phyloP scores from a whole-genome alignment of 495 filamentous ascomycete genomes.

The Xylaria venustula region DNA sequence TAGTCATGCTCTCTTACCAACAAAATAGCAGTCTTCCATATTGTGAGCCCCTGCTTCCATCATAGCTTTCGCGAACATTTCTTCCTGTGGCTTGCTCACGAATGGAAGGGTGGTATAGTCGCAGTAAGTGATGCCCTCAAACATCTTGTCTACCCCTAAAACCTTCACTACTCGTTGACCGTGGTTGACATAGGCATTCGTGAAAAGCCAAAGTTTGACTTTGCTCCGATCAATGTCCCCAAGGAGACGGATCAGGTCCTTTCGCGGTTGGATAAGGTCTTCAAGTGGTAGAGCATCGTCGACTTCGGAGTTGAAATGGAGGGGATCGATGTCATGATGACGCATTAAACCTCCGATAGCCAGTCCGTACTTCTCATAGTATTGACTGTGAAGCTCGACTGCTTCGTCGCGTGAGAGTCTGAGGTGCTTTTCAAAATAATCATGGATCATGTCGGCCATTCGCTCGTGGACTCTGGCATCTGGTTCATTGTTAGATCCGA shows the following conservation, averaged over 20 bases:
- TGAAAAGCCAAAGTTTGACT: constrained; percentile 86
- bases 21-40: constrained; percentile 69
- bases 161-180: constrained; percentile 76
- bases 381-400: constrained; percentile 65
- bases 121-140: constrained; percentile 87
- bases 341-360: constrained; percentile 77
- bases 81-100: constrained; percentile 75
- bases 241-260: constrained; percentile 61
- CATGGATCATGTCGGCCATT: constrained; percentile 61
- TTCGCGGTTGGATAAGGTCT: constrained; percentile 43
- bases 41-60: constrained; percentile 57
- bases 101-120: constrained; percentile 68
- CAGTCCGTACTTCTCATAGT: constrained; percentile 79
- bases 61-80: constrained; percentile 78
- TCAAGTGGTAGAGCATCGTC: constrained; percentile 75
- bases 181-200: constrained; percentile 89
- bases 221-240: constrained; percentile 70
- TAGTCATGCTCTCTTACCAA: constrained; percentile 55
- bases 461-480: constrained; percentile 57
- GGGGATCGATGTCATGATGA: constrained; percentile 76
- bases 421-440: constrained; percentile 68
- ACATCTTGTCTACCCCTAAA: constrained; percentile 75
- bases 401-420: constrained; percentile 63
- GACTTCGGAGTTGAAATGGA: constrained; percentile 76
- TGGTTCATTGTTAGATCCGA: constrained; percentile 20